Conservation (phyloP, 2,329 filamentous ascomycete genomes). For the Herpomyces periplanetae region DNA sequence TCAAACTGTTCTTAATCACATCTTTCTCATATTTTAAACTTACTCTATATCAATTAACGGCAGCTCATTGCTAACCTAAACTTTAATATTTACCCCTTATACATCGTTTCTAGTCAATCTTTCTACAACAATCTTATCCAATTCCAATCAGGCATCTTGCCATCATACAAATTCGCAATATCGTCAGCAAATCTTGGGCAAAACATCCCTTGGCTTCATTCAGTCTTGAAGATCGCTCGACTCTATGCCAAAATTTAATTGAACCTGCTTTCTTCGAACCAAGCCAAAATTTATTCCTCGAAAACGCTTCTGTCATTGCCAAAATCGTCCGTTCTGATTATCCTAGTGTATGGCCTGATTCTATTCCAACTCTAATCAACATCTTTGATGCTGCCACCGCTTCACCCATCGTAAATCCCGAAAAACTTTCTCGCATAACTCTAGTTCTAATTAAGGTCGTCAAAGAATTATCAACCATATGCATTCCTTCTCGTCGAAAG, state of each 20-base stretch:
- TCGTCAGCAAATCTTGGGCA: slow-evolving; percentile 78
- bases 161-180: slow-evolving; percentile 80
- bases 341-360: slow-evolving; percentile 30
- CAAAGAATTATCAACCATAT: slow-evolving; percentile 54
- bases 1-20: background rate
- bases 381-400: slow-evolving; percentile 8
- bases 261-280: slow-evolving; percentile 34
- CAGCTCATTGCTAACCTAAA: background rate
- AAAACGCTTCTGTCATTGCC: slow-evolving; percentile 53
- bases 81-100: background rate
- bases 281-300: slow-evolving; percentile 32
- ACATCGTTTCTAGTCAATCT: slow-evolving; percentile 37
- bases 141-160: slow-evolving; percentile 48
- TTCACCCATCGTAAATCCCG: slow-evolving; percentile 14
- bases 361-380: slow-evolving; percentile 8
- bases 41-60: slow-evolving; percentile 3
- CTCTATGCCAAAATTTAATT: slow-evolving; percentile 24
- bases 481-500: slow-evolving; percentile 30
- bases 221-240: background rate
- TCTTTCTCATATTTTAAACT: background rate
- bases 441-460: slow-evolving; percentile 45
- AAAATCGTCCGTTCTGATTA: slow-evolving; percentile 72
- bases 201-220: slow-evolving; percentile 25
- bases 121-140: slow-evolving; percentile 36
- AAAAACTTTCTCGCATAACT: slow-evolving; percentile 28